Base-by-base conservation (phyloP, 768 basidiomycete species). In the Pulveroboletus sp. region DNA sequence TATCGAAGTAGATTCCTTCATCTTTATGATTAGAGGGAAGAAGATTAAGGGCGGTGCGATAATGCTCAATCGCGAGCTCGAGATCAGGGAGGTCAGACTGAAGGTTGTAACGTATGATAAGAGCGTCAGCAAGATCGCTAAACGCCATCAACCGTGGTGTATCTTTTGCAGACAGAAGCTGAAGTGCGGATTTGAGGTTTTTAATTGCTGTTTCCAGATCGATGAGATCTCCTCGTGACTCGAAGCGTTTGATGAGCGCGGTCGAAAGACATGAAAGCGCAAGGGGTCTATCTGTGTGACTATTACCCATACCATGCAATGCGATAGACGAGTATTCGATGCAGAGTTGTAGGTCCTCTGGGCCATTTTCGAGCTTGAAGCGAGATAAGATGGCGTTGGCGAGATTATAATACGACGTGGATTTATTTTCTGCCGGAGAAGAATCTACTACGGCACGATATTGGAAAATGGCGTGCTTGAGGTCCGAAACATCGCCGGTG, bases 341-440 rank as follows among this genome's bases (percentile, higher is more conserved):
- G 33, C 56, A 61, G 28, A 57, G 50, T 10, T 57, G 56, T 12
- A 66, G 50, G 44, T 67, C 65, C 6, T 52, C 39, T n/a, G 28
- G 39, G n/a, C 57, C 36, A 6, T 47, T 51, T 44, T 51, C 42
- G 6, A 61, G 8, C 43, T 64, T 66, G 54, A 58, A 66, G 27
- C 66, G 65, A 35, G 59, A 64, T 17, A 68, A 48, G 39, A 68
- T 41, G 24, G 66, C 64, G 36, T 65, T 66, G 39, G 64, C 66
- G 28, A 67, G 66, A 46, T 63, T 66, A 43, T 65, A 66, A 40
- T 51, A 56, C 8, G 58, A 57, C 3, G 58, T 49, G 15, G 58
- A 48, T 45, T 43, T 57, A 28, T 57, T 58, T 38, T 65, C 57
- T 8, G 42, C 43, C 15, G 42, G 44, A 40, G 51, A 54, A 42